phyloP scores from a whole-genome alignment of 75 land plant genomes.

The Sequoiadendron giganteum region DNA sequence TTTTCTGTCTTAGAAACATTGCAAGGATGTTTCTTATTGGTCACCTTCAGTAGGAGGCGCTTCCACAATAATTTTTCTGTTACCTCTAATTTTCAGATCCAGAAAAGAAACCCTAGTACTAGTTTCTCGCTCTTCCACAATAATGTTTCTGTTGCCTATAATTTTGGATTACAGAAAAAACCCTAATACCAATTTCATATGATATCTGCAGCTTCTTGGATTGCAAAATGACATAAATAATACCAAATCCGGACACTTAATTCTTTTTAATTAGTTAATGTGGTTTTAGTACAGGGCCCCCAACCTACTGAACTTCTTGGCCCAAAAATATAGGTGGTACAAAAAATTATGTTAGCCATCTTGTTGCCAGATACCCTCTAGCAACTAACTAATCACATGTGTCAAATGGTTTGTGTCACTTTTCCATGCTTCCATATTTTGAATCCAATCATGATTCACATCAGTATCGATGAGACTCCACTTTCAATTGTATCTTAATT shows the following conservation, averaged over 20 bases:
- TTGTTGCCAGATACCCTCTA: neutral
- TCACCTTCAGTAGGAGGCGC: too few relatives aligned
- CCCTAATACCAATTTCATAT: too few relatives aligned
- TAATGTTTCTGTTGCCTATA: neutral
- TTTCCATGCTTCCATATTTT: too few relatives aligned
- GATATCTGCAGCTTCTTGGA: too few relatives aligned
- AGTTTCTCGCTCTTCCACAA: too few relatives aligned
- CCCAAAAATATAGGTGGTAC: neutral
- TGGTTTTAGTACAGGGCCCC: neutral
- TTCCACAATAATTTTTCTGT: neutral
- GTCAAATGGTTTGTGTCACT: neutral
- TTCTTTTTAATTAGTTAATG: neutral
- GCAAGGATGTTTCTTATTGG: neutral
- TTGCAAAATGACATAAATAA: too few relatives aligned
- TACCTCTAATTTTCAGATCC: neutral
- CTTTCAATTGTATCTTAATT: neutral
- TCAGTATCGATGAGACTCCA: neutral
- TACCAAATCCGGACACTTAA: too few relatives aligned
- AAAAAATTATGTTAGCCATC: too few relatives aligned
- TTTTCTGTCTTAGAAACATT: neutral
- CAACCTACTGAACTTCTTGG: neutral
- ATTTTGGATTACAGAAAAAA: neutral
- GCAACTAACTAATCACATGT: neutral
- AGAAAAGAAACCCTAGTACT: neutral
- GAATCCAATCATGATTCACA: too few relatives aligned